Base-by-base conservation (phyloP, 2,329 filamentous ascomycete genomes). In the Ascochyta viciae-villosae region DNA sequence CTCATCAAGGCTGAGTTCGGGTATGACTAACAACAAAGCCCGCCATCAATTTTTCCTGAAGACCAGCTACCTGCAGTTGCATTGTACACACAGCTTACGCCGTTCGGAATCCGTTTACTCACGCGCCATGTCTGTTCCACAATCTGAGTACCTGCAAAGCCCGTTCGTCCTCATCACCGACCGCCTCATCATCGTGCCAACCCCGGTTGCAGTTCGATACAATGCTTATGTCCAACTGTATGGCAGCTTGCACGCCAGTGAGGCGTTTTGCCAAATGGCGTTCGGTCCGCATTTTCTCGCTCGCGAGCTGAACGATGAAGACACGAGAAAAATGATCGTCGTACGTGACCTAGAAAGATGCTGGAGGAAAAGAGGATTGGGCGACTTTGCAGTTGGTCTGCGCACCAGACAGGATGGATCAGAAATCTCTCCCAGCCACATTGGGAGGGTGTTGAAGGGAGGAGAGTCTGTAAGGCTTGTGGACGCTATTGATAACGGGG, bases 311-410 rank as follows among this genome's bases (percentile, higher is more conserved):
- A 62, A 40, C 12, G 31, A 58, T 16, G 50, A 62, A 24, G 50
- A 60, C 3, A 65, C 62, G 5, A 39, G 41, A 7, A 26, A 58
- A 0, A 22, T 46, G 15, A 63, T 65, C 27, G 1, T 50, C 16
- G 57, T 56, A 40, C 53, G 59, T 47, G 63, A 65, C 16, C 46
- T 64, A 9, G 45, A 46, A 7, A 42, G 53, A 12, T 62, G 50
- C 23, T 64, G 61, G 63, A 44, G 55, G 29, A 48, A 9, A 13
- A 44, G 54, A 19, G 55, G 53, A 37, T 6, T 64, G 35, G 63
- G 63, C 3, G 60, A 62, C 26, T 59, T 62, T 16, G 63, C 57
- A 23, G 53, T 64, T 6, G 61, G 56, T 15, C 19, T 57, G 27
- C 59, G 59, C 34, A 34, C 6, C 15, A 43, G 23, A 33, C 7